Evolutionary conservation across 495 filamentous ascomycete species (phyloP).

Genomic region (Pseudoneurospora amorphoporcata): DNA sequence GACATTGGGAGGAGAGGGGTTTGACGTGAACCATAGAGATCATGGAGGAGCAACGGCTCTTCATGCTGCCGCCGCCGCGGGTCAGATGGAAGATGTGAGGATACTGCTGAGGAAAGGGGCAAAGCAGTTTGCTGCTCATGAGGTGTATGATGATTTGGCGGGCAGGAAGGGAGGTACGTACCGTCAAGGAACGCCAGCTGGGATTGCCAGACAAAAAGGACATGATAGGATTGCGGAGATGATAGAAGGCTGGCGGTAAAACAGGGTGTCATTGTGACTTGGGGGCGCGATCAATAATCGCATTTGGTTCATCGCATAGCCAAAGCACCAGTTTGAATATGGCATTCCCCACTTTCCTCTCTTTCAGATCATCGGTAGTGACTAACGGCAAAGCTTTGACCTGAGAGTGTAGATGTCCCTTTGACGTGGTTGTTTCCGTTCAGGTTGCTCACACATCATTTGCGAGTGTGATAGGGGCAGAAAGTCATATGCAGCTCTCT

Average conservation of each 20-base stretch:
- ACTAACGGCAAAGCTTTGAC: neutral
- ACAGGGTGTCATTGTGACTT: neutral
- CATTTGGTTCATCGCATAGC: neutral
- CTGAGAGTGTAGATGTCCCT: neutral
- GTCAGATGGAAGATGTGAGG: conserved; percentile 2
- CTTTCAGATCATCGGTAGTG: neutral
- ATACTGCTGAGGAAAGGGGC: conserved; percentile 10
- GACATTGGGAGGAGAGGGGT: neutral
- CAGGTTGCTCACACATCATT: neutral
- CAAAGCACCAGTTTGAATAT: neutral
- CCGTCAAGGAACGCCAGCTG: conserved; percentile 8
- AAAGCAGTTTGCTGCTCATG: conserved; percentile 4
- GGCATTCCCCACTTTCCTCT: neutral
- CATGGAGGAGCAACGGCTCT: conserved; percentile 9
- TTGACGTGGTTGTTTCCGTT: neutral
- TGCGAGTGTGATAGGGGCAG: neutral
- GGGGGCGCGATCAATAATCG: neutral
- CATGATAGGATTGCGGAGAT: neutral
- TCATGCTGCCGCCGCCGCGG: conserved; percentile 5
- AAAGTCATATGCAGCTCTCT: neutral
- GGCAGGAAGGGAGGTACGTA: conserved; percentile 1
- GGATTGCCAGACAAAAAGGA: conserved; percentile 7
- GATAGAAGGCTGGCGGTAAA: conserved; percentile 2
- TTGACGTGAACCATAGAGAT: conserved; percentile 12
- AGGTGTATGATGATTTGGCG: conserved; percentile 2